phyloP scores from a whole-genome alignment of 1,139 yeast genomes.

The Diutina pseudorugosa region DNA sequence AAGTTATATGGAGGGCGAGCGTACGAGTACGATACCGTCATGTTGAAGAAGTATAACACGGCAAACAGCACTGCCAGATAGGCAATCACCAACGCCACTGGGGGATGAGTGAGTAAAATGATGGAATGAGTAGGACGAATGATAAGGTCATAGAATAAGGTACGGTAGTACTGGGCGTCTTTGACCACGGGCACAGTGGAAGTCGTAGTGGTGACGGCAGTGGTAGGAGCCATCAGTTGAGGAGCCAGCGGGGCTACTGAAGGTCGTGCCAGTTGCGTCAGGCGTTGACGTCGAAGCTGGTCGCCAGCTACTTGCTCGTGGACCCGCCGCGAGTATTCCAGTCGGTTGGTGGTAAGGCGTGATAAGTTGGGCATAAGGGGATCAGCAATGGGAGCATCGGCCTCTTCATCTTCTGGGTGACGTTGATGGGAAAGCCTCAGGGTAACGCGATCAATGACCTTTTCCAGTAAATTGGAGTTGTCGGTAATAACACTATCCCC shows the following conservation, averaged over 20 bases:
- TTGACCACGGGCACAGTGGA: background rate
- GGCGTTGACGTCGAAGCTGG: background rate
- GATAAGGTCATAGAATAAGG: conserved; percentile 26
- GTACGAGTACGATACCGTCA: conserved; percentile 58
- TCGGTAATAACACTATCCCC: background rate
- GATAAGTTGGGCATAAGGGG: conserved; percentile 27
- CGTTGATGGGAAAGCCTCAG: background rate
- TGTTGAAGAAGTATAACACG: conserved; percentile 58
- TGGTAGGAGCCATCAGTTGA: background rate
- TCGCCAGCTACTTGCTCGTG: conserved; percentile 12
- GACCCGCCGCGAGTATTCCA: conserved; percentile 21
- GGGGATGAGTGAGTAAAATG: conserved; percentile 52
- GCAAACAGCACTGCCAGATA: conserved; percentile 63
- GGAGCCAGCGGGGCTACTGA: background rate
- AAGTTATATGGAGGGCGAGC: conserved; percentile 59
- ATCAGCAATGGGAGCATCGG: conserved; percentile 22
- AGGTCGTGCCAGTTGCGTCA: background rate
- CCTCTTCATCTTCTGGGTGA: conserved; percentile 5
- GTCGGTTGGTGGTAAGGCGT: conserved; percentile 22
- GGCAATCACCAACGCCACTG: conserved; percentile 51
- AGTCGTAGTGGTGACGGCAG: background rate
- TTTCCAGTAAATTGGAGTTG: background rate
- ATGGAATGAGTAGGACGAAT: conserved; percentile 39
- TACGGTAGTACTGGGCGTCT: background rate
- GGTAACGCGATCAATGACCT: background rate